Percentiles rank a stretch among this genome's conserved stretches.
Conservation (phyloP, 2,329 filamentous ascomycete genomes). For the Macrophomina tecta region DNA sequence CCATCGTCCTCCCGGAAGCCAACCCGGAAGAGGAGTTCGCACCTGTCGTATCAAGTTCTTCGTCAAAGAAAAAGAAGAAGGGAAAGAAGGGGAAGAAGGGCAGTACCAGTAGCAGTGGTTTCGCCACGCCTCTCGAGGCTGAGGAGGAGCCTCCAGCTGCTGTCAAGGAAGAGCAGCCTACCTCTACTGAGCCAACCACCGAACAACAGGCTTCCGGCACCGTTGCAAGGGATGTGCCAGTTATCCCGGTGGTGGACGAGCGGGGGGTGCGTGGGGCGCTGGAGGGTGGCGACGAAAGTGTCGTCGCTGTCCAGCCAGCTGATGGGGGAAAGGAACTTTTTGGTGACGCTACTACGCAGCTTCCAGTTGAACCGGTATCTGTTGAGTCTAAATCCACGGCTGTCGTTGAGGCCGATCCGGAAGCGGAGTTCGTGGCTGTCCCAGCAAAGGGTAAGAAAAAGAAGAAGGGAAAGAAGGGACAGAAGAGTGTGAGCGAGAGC, state of each 20-base stretch:
- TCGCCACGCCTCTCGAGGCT: background rate
- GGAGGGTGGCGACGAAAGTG: background rate
- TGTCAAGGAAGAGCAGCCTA: too few species aligned
- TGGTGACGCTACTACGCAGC: background rate
- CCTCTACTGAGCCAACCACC: too few species aligned
- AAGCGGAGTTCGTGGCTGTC: background rate
- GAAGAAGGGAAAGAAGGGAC: constrained; percentile 22
- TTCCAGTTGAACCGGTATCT: background rate
- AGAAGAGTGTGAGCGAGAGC: constrained; percentile 4
- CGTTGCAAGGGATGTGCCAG: background rate
- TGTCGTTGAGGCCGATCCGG: background rate
- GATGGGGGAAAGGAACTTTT: background rate
- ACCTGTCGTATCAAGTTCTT: background rate
- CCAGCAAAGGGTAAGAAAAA: constrained; percentile 9
- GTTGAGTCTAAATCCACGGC: background rate
- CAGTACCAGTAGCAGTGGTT: background rate
- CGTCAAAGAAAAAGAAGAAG: background rate
- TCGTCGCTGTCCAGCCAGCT: constrained; percentile 13
- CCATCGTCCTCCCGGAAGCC: background rate
- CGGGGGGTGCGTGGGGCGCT: constrained; percentile 3
- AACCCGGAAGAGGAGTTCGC: background rate
- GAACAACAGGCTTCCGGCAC: background rate
- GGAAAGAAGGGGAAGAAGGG: background rate
- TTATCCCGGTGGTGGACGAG: constrained; percentile 6
- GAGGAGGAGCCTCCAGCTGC: too few species aligned